Evolutionary conservation across 2,329 filamentous ascomycete species (phyloP).

Genomic region (Colletotrichum tabaci): DNA sequence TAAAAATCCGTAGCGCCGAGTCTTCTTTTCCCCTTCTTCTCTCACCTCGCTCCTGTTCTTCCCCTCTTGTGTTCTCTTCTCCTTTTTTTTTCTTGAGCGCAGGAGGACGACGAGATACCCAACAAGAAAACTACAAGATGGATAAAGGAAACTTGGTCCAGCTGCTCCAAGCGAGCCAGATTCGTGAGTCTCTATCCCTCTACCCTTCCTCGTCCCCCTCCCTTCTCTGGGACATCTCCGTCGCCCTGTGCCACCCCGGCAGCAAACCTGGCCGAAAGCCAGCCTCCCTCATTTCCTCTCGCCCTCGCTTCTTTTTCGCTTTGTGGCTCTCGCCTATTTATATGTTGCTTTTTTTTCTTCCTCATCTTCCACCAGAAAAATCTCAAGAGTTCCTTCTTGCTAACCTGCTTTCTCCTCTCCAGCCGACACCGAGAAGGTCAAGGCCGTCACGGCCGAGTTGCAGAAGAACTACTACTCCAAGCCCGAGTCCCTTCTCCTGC

Average conservation of each 20-base stretch:
- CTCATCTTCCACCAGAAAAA: slow-evolving; percentile 1
- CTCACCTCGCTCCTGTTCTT: slow-evolving; percentile 37
- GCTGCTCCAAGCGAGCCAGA: slow-evolving; percentile 89
- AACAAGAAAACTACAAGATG: slow-evolving; percentile 49
- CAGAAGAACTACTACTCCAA: slow-evolving; percentile 95
- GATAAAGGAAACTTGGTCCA: slow-evolving; percentile 82
- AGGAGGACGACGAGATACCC: slow-evolving; percentile 38
- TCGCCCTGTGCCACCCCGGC: slow-evolving; percentile 38
- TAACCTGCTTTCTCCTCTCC: slow-evolving; percentile 51
- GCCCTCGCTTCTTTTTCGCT: slow-evolving; percentile 40
- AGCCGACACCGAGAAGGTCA: slow-evolving; percentile 92
- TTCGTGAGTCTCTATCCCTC: slow-evolving; percentile 73
- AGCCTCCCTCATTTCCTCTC: slow-evolving; percentile 35
- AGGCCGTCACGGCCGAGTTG: slow-evolving; percentile 89
- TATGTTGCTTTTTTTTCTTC: slow-evolving; percentile 26
- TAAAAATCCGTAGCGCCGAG: slow-evolving; percentile 36
- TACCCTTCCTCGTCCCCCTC: too few relatives aligned
- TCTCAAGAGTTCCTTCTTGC: slow-evolving; percentile 39
- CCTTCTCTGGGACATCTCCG: neutral
- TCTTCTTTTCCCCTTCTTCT: slow-evolving; percentile 39
- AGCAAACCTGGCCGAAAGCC: slow-evolving; percentile 34
- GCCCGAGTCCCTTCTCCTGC: slow-evolving; percentile 85
- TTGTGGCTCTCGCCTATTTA: slow-evolving; percentile 39
- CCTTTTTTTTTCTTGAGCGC: slow-evolving; percentile 35
- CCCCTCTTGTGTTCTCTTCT: slow-evolving; percentile 24